Evolutionary conservation across 768 basidiomycete species (phyloP).

Genomic region (Aureoboletus auriporus): DNA sequence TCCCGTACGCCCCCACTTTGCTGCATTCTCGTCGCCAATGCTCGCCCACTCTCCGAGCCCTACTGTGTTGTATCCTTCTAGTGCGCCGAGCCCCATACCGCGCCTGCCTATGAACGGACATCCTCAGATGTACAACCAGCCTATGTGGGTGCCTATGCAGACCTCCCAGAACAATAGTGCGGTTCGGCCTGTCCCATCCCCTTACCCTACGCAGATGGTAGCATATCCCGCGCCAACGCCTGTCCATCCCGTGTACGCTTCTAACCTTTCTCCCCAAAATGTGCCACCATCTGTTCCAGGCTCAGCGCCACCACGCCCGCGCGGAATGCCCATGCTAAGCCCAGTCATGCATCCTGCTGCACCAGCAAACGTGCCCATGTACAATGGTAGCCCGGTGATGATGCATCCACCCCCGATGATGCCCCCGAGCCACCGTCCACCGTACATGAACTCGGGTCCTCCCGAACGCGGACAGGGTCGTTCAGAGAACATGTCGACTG

Average conservation of each 20-base stretch:
- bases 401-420: constrained; percentile 51
- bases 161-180: constrained; percentile 43
- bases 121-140: constrained; percentile 54
- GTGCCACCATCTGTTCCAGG: constrained; percentile 28
- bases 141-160: constrained; percentile 62
- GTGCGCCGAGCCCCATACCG: constrained; percentile 62
- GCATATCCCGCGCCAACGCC: constrained; percentile 55
- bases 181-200: constrained; percentile 54
- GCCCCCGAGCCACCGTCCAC: constrained; percentile 27
- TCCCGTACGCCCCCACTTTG: constrained; percentile 54
- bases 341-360: constrained; percentile 65
- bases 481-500: constrained; percentile 39
- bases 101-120: constrained; percentile 63
- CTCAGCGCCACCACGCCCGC: constrained; percentile 38
- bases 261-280: constrained; percentile 37
- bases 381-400: constrained; percentile 63
- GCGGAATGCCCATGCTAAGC: constrained; percentile 60
- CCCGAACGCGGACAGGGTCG: constrained; percentile 48
- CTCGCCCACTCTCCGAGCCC: constrained; percentile 70
- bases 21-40: constrained; percentile 63
- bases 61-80: constrained; percentile 60
- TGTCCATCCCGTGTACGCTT: constrained; percentile 46
- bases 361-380: constrained; percentile 46
- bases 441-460: constrained; percentile 45
- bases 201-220: constrained; percentile 64